A percentile compares a stretch with the other conserved stretches of the same genome.
Conservation (phyloP, 1,139 yeast genomes). For the Komagataea norvegica region DNA sequence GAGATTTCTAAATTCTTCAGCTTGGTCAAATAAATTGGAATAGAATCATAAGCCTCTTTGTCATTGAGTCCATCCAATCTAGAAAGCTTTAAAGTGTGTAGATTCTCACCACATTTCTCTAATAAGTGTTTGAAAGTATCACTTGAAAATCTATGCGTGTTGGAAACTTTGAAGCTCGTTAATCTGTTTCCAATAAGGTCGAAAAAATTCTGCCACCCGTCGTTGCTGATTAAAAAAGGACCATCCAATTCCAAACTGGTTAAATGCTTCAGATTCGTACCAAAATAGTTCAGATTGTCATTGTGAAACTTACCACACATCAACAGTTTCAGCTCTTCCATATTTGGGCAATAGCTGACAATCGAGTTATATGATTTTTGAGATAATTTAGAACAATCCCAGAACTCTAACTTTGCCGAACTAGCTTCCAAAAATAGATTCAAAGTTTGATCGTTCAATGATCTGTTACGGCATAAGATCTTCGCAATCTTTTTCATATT, state of each 20-base stretch:
- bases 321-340: slow-evolving; percentile 60
- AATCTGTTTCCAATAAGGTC: slow-evolving; percentile 43
- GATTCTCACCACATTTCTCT: slow-evolving; percentile 53
- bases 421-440: slow-evolving; percentile 64
- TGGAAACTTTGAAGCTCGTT: slow-evolving; percentile 56
- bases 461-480: slow-evolving; percentile 77
- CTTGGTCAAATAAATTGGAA: slow-evolving; percentile 58
- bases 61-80: slow-evolving; percentile 68
- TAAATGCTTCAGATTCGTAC: slow-evolving; percentile 52
- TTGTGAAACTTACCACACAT: slow-evolving; percentile 95
- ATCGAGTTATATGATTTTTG: slow-evolving; percentile 62
- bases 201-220: slow-evolving; percentile 73
- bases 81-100: slow-evolving; percentile 50
- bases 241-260: slow-evolving; percentile 66
- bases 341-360: slow-evolving; percentile 73
- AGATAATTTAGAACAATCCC: slow-evolving; percentile 88
- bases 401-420: slow-evolving; percentile 56
- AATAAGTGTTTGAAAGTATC: slow-evolving; percentile 60
- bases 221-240: slow-evolving; percentile 75
- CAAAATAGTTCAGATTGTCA: slow-evolving; percentile 61
- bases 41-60: slow-evolving; percentile 51
- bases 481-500: slow-evolving; percentile 64
- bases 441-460: slow-evolving; percentile 66
- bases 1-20: slow-evolving; percentile 61
- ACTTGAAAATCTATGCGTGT: slow-evolving; percentile 78